These are phyloP conservation scores for Pseudonectria buxi DNA, from an alignment of 2,329 filamentous ascomycete species.

Conservation along the genomic window DNA sequence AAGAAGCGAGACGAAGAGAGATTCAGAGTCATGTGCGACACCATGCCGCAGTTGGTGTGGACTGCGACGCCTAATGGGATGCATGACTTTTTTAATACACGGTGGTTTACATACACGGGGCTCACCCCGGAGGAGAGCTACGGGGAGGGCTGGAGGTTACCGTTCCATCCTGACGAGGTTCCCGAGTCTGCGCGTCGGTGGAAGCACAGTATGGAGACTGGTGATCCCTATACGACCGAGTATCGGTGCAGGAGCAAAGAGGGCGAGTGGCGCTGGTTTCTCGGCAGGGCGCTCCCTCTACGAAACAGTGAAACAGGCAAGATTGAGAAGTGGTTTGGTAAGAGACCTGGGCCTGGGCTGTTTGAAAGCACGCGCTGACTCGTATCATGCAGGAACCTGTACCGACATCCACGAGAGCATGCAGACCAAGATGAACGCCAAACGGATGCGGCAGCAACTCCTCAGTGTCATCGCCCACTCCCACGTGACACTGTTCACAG, in stretches of 20 bases:
- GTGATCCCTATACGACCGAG: slow-evolving; percentile 62
- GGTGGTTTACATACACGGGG: slow-evolving; percentile 78
- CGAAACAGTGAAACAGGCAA: slow-evolving; percentile 56
- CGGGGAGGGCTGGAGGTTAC: slow-evolving; percentile 54
- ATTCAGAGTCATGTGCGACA: slow-evolving; percentile 71
- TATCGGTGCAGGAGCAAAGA: slow-evolving; percentile 61
- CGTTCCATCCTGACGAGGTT: slow-evolving; percentile 67
- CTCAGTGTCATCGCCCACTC: slow-evolving; percentile 68
- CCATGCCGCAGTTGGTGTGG: slow-evolving; percentile 67
- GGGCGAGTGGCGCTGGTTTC: slow-evolving; percentile 73
- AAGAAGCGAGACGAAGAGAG: slow-evolving; percentile 64
- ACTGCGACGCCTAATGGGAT: slow-evolving; percentile 59
- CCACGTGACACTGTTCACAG: slow-evolving; percentile 68
- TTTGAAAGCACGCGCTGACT: background rate
- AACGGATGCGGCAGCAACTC: slow-evolving; percentile 62
- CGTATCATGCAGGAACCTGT: slow-evolving; percentile 46
- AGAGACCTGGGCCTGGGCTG: slow-evolving; percentile 7
- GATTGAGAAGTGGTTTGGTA: slow-evolving; percentile 73
- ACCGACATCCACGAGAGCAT: slow-evolving; percentile 74
- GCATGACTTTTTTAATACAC: slow-evolving; percentile 66
- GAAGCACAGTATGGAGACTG: slow-evolving; percentile 57
- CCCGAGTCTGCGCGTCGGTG: slow-evolving; percentile 48
- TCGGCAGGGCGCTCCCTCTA: slow-evolving; percentile 64
- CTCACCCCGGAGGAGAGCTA: slow-evolving; percentile 55
- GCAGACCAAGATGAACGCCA: slow-evolving; percentile 58